Evolutionary conservation across 2,329 filamentous ascomycete species (phyloP).

Genomic region (Aphanoascus verrucosus): DNA sequence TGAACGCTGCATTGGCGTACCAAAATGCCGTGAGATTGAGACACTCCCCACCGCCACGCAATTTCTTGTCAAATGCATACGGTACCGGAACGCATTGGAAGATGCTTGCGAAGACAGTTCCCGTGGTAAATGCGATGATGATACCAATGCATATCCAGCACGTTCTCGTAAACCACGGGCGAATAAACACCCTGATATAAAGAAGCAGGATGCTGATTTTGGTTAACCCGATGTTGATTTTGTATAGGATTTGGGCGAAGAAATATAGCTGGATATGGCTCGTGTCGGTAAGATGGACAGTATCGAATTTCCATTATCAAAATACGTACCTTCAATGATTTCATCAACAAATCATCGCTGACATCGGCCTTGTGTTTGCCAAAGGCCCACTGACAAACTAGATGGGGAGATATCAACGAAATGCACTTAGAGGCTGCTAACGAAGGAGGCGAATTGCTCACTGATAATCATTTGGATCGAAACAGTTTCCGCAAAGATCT

Average conservation of each 20-base stretch:
- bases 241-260: slow-evolving; percentile 45
- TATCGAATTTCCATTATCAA: no score
- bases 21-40: slow-evolving; percentile 40
- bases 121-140: slow-evolving; percentile 39
- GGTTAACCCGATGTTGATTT: slow-evolving; percentile 44
- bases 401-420: background rate
- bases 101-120: slow-evolving; percentile 38
- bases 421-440: background rate
- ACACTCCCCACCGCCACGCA: slow-evolving; percentile 29
- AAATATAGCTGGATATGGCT: slow-evolving; percentile 30
- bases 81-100: slow-evolving; percentile 43
- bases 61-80: slow-evolving; percentile 38
- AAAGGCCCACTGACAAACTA: slow-evolving; percentile 24
- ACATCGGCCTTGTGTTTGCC: slow-evolving; percentile 20
- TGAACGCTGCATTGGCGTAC: slow-evolving; percentile 39
- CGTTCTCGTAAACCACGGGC: slow-evolving; percentile 24
- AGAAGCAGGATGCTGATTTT: slow-evolving; percentile 46
- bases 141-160: slow-evolving; percentile 38
- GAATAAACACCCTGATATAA: slow-evolving; percentile 46
- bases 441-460: slow-evolving; percentile 9
- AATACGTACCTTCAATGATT: slow-evolving; percentile 20
- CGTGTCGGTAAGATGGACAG: background rate
- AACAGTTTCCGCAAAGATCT: slow-evolving; percentile 20
- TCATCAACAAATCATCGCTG: slow-evolving; percentile 17
- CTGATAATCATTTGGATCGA: slow-evolving; percentile 22